phyloP scores from a whole-genome alignment of 1,284 basidiomycete genomes.

The Volvariella surrecta region DNA sequence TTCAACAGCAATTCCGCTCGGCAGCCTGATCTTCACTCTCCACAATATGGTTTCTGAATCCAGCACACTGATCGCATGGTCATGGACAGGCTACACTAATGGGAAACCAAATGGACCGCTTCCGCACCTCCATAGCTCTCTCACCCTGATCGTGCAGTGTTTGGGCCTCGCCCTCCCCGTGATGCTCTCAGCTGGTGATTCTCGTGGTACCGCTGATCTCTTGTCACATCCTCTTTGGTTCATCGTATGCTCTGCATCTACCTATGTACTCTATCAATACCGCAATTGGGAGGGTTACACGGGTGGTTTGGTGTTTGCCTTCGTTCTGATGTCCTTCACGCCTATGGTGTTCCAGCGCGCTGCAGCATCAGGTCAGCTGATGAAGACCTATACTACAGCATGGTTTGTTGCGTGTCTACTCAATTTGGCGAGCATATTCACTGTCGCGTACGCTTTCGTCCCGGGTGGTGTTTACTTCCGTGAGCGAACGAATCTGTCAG shows the following conservation, averaged over 20 bases:
- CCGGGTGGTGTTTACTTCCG: conserved; percentile 76
- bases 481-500: conserved; percentile 72
- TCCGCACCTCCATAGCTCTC: conserved; percentile 64
- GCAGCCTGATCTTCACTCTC: conserved; percentile 67
- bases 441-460: conserved; percentile 92
- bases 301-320: conserved; percentile 60
- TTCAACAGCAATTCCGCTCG: conserved; percentile 52
- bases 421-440: conserved; percentile 68
- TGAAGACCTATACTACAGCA: conserved; percentile 43
- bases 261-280: conserved; percentile 51
- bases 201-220: conserved; percentile 12
- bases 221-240: conserved; percentile 44
- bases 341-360: conserved; percentile 46
- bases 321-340: conserved; percentile 61
- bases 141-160: conserved; percentile 63
- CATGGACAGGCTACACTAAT: conserved; percentile 77
- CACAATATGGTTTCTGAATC: conserved; percentile 77
- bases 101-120: conserved; percentile 63
- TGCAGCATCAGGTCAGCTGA: conserved; percentile 27
- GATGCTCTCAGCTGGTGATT: conserved; percentile 13
- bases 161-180: conserved; percentile 45
- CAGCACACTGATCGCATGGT: conserved; percentile 83
- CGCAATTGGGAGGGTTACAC: conserved; percentile 71
- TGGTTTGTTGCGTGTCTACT: conserved; percentile 61
- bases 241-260: conserved; percentile 37